phyloP scores from a whole-genome alignment of 257 asterid species.

The Haberlea rhodopensis region DNA sequence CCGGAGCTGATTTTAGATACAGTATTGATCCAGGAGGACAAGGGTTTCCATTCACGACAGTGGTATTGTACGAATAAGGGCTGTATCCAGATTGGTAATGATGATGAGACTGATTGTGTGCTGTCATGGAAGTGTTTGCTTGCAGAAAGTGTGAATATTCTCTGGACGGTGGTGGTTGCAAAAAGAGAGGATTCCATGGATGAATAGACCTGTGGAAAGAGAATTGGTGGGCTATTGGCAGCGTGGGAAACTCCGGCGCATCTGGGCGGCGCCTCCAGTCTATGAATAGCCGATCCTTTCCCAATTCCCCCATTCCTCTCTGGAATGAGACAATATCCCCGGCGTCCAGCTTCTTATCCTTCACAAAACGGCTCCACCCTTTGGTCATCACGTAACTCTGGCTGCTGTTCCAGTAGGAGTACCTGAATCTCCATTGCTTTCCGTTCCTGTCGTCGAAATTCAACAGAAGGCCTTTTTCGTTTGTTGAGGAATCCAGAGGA shows the following conservation, averaged over 20 bases:
- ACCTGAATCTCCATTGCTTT: constrained; percentile 85
- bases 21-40: constrained; percentile 60
- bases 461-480: constrained; percentile 78
- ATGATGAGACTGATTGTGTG: constrained; percentile 23
- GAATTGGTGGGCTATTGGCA: constrained; percentile 37
- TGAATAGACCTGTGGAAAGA: constrained; percentile 37
- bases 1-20: constrained; percentile 45
- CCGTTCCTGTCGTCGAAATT: constrained; percentile 89
- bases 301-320: constrained; percentile 62
- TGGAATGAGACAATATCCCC: constrained; percentile 84
- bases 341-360: constrained; percentile 87
- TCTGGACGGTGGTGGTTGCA: constrained; percentile 29
- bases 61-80: constrained; percentile 22
- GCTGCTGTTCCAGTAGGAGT: constrained; percentile 99
- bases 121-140: not conserved
- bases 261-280: constrained; percentile 96
- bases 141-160: constrained; percentile 28
- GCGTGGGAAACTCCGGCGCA: constrained; percentile 38
- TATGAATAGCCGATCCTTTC: constrained; percentile 66
- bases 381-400: constrained; percentile 98
- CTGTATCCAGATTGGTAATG: constrained; percentile 13
- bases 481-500: constrained; percentile 72
- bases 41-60: constrained; percentile 65
- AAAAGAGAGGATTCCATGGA: constrained; percentile 53
- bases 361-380: constrained; percentile 85